A percentile compares a stretch with the other conserved stretches of the same genome.
phyloP scores from a whole-genome alignment of 2,329 filamentous ascomycete genomes.

The Colletotrichum sp. region DNA sequence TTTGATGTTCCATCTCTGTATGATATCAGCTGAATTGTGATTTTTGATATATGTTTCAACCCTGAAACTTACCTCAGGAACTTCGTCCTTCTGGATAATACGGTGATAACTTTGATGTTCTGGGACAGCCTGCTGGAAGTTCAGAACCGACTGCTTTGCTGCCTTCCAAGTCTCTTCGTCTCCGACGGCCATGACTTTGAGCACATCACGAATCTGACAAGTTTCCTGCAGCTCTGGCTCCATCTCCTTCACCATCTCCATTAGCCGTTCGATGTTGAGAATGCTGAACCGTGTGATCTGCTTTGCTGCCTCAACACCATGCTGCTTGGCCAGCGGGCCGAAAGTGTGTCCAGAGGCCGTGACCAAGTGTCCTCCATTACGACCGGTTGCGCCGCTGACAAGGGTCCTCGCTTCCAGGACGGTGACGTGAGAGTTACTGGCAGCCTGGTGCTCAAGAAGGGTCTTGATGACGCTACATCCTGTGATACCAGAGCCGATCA shows the following conservation, averaged over 20 bases:
- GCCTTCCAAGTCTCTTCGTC: slow-evolving; percentile 23
- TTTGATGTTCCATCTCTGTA: slow-evolving; percentile 28
- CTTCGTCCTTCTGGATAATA: slow-evolving; percentile 25
- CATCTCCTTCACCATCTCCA: slow-evolving; percentile 9
- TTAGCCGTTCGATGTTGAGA: neutral
- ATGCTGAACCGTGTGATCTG: slow-evolving; percentile 16
- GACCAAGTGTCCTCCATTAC: slow-evolving; percentile 31
- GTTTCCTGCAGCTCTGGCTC: neutral
- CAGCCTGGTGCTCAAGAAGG: slow-evolving; percentile 26
- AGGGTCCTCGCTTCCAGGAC: slow-evolving; percentile 32
- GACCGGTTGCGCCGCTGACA: slow-evolving; percentile 31
- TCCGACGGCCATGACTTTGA: slow-evolving; percentile 25
- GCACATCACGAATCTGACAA: slow-evolving; percentile 7
- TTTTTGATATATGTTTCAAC: neutral
- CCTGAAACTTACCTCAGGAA: neutral
- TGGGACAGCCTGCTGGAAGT: slow-evolving; percentile 21
- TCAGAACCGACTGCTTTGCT: slow-evolving; percentile 21
- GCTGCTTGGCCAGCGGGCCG: neutral
- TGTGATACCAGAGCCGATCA: slow-evolving; percentile 43
- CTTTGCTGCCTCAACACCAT: slow-evolving; percentile 14
- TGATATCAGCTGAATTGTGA: neutral
- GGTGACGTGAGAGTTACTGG: slow-evolving; percentile 18
- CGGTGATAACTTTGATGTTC: slow-evolving; percentile 21
- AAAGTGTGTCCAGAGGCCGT: neutral
- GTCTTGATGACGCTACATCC: slow-evolving; percentile 34